Evolutionary conservation across 2,329 filamentous ascomycete genomes (phyloP).

Genomic region (Penicillium sp.): DNA sequence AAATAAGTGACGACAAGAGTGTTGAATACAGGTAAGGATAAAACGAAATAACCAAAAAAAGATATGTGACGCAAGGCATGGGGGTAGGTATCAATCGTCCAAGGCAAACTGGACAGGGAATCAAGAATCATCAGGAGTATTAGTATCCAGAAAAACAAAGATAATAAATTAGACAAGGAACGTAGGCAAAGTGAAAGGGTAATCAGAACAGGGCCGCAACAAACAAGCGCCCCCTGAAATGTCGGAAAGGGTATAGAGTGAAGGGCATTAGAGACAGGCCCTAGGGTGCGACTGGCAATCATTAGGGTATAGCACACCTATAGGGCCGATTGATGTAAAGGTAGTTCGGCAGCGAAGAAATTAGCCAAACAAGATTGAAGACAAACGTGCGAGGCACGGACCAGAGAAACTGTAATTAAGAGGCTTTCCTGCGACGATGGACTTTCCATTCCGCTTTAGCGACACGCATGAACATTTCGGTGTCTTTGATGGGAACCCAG

Average conservation of each 20-base stretch:
- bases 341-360: neutral
- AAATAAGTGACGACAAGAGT: constrained; percentile 1
- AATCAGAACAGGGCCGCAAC: neutral
- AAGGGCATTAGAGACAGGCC: constrained; percentile 18
- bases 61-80: neutral
- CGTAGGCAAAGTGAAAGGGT: neutral
- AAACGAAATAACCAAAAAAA: constrained; percentile 6
- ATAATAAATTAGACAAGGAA: constrained; percentile 1
- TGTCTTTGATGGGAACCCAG: constrained; percentile 90
- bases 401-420: constrained; percentile 1
- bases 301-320: constrained; percentile 25
- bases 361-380: neutral
- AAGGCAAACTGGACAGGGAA: neutral
- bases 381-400: neutral
- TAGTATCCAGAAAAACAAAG: neutral
- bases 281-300: constrained; percentile 14
- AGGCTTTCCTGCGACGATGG: constrained; percentile 50
- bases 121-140: constrained; percentile 6
- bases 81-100: constrained; percentile 6
- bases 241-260: constrained; percentile 16
- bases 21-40: neutral
- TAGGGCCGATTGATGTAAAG: constrained; percentile 12
- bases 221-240: neutral
- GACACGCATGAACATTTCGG: constrained; percentile 89
- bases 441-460: constrained; percentile 83